Conservation (phyloP, 176 grass and related monocot genomes). For the Oryza glumipatula region DNA sequence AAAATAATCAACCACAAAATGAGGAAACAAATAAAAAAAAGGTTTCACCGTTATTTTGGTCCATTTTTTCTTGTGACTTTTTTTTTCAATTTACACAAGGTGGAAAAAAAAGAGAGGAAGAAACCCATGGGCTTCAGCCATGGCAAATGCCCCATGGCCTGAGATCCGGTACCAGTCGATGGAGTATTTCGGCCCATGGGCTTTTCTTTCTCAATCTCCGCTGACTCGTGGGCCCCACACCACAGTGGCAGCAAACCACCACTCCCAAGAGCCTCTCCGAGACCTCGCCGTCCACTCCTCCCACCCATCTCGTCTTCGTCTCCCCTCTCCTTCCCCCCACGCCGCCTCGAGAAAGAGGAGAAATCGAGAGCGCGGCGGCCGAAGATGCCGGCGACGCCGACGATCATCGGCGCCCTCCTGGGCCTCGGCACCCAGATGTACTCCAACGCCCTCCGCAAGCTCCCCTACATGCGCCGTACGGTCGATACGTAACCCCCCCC, state of each 20-base stretch:
- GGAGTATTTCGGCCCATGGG: neutral
- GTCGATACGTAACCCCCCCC: too few species aligned
- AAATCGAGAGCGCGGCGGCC: constrained; percentile 35
- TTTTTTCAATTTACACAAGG: too few species aligned
- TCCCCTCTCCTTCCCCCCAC: constrained; percentile 9
- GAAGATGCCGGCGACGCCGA: constrained; percentile 80
- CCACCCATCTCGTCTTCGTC: neutral
- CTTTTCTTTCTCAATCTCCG: neutral
- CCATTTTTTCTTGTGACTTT: too few species aligned
- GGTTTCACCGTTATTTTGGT: too few species aligned
- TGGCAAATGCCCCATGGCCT: too few species aligned
- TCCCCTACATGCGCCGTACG: constrained; percentile 93
- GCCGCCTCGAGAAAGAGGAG: constrained; percentile 12
- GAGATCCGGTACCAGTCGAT: too few species aligned
- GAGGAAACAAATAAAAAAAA: too few species aligned
- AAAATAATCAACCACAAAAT: too few species aligned
- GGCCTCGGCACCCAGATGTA: constrained; percentile 90
- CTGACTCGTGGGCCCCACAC: too few species aligned
- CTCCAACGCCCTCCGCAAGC: constrained; percentile 98
- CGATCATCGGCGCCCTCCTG: constrained; percentile 83
- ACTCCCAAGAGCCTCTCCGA: neutral
- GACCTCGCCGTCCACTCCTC: neutral
- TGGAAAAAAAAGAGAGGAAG: too few species aligned
- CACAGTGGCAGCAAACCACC: neutral
- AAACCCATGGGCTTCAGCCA: too few species aligned